Conservation (phyloP, 352 stramenopile genomes). For the Pythium monospermum region DNA sequence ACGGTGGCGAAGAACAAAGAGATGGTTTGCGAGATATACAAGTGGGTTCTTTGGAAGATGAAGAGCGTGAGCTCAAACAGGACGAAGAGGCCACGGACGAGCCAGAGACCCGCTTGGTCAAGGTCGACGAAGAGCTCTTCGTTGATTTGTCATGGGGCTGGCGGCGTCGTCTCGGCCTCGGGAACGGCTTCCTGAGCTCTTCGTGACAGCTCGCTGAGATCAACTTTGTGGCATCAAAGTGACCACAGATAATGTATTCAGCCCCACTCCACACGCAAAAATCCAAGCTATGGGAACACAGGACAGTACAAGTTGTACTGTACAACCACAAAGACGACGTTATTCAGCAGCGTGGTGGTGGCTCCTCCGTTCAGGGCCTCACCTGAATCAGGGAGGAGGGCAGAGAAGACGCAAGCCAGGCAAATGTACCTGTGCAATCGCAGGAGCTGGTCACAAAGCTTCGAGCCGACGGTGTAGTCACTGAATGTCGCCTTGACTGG, state of each 20-base stretch:
- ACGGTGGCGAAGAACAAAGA: background rate
- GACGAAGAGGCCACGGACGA: too few relatives aligned
- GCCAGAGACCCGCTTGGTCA: too few relatives aligned
- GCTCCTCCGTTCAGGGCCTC: too few relatives aligned
- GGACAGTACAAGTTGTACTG: too few relatives aligned
- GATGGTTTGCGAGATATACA: background rate
- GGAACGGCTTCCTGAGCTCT: background rate
- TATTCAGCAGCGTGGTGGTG: too few relatives aligned
- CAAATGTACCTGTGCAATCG: conserved; percentile 6
- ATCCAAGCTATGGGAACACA: too few relatives aligned
- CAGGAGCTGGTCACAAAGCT: conserved; percentile 25
- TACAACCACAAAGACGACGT: too few relatives aligned
- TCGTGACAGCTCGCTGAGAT: background rate
- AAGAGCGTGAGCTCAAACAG: conserved; percentile 17
- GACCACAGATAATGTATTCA: background rate
- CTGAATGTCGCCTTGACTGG: conserved; percentile 30
- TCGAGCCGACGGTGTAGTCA: conserved; percentile 45
- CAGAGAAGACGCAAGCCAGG: too few relatives aligned
- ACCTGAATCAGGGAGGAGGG: too few relatives aligned
- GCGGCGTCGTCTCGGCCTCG: too few relatives aligned
- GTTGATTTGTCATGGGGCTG: too few relatives aligned
- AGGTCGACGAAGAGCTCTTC: background rate
- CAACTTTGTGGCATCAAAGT: conserved; percentile 1
- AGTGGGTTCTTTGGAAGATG: background rate
- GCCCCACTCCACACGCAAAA: too few relatives aligned